Evolutionary conservation across 352 stramenopile species (phyloP).

Genomic region (Thraustochytrium sp.): DNA sequence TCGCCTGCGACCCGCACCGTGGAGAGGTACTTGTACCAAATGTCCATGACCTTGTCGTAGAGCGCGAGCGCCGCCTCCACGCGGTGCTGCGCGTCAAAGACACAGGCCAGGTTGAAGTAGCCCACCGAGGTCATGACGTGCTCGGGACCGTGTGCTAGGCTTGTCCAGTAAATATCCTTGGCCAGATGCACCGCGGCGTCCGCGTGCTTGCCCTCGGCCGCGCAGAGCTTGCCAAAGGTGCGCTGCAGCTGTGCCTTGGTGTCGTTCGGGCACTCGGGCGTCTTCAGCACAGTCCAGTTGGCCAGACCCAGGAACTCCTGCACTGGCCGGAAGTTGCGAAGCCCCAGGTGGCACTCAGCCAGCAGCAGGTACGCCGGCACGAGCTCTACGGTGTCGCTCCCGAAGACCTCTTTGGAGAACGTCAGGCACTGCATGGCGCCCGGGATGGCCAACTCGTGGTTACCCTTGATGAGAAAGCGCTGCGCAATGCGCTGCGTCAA

Average conservation of each 20-base stretch:
- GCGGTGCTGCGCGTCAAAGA: conserved; percentile 60
- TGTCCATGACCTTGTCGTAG: conserved; percentile 62
- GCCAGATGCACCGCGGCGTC: conserved; percentile 57
- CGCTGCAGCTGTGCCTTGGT: conserved; percentile 55
- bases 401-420: conserved; percentile 58
- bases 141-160: conserved; percentile 56
- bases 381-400: conserved; percentile 54
- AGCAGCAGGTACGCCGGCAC: conserved; percentile 60
- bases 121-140: conserved; percentile 58
- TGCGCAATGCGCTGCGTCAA: conserved; percentile 57
- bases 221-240: conserved; percentile 62
- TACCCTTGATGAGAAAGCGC: conserved; percentile 57
- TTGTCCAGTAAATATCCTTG: conserved; percentile 59
- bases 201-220: conserved; percentile 57
- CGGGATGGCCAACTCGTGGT: conserved; percentile 57
- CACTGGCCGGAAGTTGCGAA: conserved; percentile 47
- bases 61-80: conserved; percentile 55
- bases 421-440: conserved; percentile 55
- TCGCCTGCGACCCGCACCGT: conserved; percentile 48
- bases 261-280: conserved; percentile 53
- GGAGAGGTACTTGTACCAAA: conserved; percentile 65
- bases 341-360: conserved; percentile 57
- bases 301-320: conserved; percentile 60
- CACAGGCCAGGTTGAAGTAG: conserved; percentile 59
- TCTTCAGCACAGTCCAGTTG: conserved; percentile 61